phyloP scores from a whole-genome alignment of 2,329 filamentous ascomycete genomes.

The Neofusicoccum umdonicola region DNA sequence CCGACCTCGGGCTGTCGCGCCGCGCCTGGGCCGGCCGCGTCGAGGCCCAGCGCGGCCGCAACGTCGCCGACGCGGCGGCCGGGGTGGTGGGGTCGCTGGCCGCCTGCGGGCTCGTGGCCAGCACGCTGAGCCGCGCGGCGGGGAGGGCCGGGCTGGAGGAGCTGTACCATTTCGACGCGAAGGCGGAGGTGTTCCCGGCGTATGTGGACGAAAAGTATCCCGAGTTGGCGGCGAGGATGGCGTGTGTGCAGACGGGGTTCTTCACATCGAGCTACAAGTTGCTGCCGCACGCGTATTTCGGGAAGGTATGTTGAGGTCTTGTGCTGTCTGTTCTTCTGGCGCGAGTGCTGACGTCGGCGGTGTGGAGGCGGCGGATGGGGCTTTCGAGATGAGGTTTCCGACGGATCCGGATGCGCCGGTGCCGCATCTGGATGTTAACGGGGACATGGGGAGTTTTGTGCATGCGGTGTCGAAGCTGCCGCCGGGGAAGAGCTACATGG shows the following conservation, averaged over 20 bases:
- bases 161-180: constrained; percentile 21
- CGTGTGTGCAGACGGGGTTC: constrained; percentile 22
- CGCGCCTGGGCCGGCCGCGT: constrained; percentile 18
- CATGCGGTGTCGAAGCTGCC: background rate
- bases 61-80: constrained; percentile 20
- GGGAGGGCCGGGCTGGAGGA: background rate
- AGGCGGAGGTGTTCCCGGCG: constrained; percentile 21
- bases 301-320: background rate
- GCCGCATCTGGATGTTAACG: background rate
- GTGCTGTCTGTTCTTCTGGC: background rate
- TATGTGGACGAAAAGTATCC: constrained; percentile 19
- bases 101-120: constrained; percentile 21
- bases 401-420: background rate
- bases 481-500: background rate
- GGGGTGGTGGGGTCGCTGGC: background rate
- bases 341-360: background rate
- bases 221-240: constrained; percentile 22
- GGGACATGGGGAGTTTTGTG: constrained; percentile 4
- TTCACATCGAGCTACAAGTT: constrained; percentile 20
- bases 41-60: constrained; percentile 21
- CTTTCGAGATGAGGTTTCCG: background rate
- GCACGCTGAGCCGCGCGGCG: constrained; percentile 11
- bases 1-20: background rate
- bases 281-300: background rate
- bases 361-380: background rate